These are phyloP conservation scores for Lipomyces kockii DNA, from an alignment of 805 yeast genomes.

Conservation along the genomic window DNA sequence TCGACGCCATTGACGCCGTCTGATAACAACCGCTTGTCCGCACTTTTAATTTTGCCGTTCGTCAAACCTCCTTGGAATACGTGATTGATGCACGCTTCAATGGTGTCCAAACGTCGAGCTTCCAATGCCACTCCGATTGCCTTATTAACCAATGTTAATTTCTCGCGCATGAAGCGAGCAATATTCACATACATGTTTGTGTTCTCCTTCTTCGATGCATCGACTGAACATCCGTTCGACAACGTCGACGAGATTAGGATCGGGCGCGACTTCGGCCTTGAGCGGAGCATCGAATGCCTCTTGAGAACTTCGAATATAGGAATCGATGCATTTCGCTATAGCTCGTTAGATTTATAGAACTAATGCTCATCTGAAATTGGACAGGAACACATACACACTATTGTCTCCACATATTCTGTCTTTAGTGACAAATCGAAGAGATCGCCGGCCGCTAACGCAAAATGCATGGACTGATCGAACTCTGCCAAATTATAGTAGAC, in stretches of 20 bases:
- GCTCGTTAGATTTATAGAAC: not conserved
- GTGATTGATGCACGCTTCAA: constrained; percentile 43
- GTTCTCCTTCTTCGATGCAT: constrained; percentile 73
- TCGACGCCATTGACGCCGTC: constrained; percentile 35
- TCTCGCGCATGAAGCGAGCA: not conserved
- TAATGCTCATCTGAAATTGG: not conserved
- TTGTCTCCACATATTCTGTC: constrained; percentile 89
- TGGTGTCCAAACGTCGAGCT: constrained; percentile 81
- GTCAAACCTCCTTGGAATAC: constrained; percentile 26
- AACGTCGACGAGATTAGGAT: constrained; percentile 65
- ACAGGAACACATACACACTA: constrained; percentile 56
- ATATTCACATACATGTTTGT: constrained; percentile 52
- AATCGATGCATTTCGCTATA: constrained; percentile 77
- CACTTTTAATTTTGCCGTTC: constrained; percentile 18
- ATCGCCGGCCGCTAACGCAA: constrained; percentile 81
- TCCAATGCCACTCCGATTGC: constrained; percentile 92
- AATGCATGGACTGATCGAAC: constrained; percentile 85
- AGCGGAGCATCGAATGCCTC: constrained; percentile 47
- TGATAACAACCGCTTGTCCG: not conserved
- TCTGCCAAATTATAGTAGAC: constrained; percentile 89
- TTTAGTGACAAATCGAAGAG: constrained; percentile 74
- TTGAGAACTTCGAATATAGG: constrained; percentile 71
- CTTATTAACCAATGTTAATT: constrained; percentile 6
- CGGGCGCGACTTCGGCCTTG: constrained; percentile 42
- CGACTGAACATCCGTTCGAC: constrained; percentile 87